A percentile compares a stretch with the other conserved stretches of the same genome.
phyloP scores from a whole-genome alignment of 495 filamentous ascomycete genomes.

The Echria macrotheca region DNA sequence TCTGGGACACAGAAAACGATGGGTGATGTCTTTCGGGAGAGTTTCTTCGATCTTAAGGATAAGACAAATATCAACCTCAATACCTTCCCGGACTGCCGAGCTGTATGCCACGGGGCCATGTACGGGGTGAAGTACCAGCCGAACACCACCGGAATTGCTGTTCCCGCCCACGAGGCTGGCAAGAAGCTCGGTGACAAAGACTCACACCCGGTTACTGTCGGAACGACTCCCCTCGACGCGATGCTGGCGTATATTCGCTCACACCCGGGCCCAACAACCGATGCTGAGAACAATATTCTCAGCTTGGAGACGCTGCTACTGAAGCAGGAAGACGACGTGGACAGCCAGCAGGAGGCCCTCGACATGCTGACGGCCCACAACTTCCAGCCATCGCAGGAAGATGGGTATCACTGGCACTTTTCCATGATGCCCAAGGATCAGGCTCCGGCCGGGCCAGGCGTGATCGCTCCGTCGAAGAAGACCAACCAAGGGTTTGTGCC shows the following conservation, averaged over 20 bases:
- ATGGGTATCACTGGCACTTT: constrained; percentile 14
- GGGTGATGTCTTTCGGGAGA: not conserved
- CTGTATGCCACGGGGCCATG: constrained; percentile 41
- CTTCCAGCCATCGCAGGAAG: not conserved
- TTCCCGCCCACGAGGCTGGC: constrained; percentile 24
- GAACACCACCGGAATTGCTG: constrained; percentile 17
- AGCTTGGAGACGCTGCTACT: constrained; percentile 24
- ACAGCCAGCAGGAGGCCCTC: constrained; percentile 25
- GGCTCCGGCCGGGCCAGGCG: too few species aligned
- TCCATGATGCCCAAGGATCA: constrained; percentile 12
- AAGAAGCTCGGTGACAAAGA: not conserved
- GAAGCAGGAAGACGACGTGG: constrained; percentile 31
- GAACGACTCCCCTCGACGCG: constrained; percentile 43
- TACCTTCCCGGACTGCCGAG: not conserved
- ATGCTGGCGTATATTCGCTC: constrained; percentile 33
- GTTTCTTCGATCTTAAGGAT: not conserved
- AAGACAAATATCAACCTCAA: not conserved
- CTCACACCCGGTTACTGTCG: constrained; percentile 30
- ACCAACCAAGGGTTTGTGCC: not conserved
- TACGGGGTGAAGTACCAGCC: constrained; percentile 40
- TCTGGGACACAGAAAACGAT: not conserved
- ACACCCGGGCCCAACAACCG: not conserved
- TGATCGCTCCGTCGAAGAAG: not conserved
- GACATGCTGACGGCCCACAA: constrained; percentile 21
- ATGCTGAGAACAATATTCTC: constrained; percentile 12